Evolutionary conservation across 345 rosid species (phyloP).

Genomic region (Lepidium africanum): DNA sequence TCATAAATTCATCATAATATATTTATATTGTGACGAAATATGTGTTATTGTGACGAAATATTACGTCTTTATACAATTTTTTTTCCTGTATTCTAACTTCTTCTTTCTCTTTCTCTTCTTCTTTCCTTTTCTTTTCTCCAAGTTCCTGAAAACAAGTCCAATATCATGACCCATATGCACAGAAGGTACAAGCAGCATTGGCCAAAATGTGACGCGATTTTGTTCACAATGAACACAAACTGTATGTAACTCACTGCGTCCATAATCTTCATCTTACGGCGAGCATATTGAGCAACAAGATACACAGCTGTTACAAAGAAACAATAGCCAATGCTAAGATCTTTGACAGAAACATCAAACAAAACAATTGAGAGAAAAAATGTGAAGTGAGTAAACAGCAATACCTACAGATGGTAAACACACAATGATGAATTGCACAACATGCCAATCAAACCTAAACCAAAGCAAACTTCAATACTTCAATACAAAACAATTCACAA

Average conservation of each 20-base stretch:
- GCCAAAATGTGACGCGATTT: neutral
- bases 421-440: constrained; percentile 86
- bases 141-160: constrained; percentile 42
- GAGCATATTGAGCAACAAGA: constrained; percentile 85
- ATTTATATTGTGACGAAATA: constrained; percentile 17
- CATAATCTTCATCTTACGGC: constrained; percentile 72
- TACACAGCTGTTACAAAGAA: constrained; percentile 59
- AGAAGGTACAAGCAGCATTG: neutral
- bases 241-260: constrained; percentile 61
- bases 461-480: constrained; percentile 6
- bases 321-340: neutral
- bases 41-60: too few species aligned
- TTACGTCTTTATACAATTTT: too few species aligned
- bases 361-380: constrained; percentile 5
- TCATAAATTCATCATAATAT: neutral
- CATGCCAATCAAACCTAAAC: constrained; percentile 87
- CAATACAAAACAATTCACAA: neutral
- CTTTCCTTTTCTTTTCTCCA: constrained; percentile 45
- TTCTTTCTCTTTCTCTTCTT: constrained; percentile 49
- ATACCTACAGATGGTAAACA: constrained; percentile 94
- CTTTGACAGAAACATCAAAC: constrained; percentile 6
- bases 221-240: too few species aligned
- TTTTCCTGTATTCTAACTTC: constrained; percentile 36
- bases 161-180: neutral
- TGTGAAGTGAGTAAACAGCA: neutral